A percentile compares a stretch with the other conserved stretches of the same genome.
phyloP scores from a whole-genome alignment of 1,284 basidiomycete genomes.

The Marasmius tenuissimus region DNA sequence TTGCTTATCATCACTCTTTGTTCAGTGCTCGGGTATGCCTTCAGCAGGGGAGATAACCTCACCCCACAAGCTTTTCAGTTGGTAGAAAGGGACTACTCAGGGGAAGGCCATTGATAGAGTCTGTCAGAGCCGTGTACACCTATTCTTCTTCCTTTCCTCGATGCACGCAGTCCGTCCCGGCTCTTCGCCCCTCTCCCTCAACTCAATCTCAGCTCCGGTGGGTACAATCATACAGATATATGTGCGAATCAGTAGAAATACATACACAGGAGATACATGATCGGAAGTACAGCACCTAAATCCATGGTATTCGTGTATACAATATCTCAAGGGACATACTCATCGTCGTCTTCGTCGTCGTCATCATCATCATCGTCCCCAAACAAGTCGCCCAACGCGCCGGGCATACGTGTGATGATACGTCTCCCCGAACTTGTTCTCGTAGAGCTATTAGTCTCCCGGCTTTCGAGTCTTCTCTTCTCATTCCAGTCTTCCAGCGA shows the following conservation, averaged over 20 bases:
- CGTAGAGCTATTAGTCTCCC: conserved; percentile 17
- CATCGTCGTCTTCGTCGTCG: conserved; percentile 10
- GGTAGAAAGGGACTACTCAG: no score
- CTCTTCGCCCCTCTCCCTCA: no score
- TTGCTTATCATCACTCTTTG: no score
- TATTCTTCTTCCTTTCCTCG: no score
- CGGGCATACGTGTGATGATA: conserved; percentile 9
- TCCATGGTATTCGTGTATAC: background rate
- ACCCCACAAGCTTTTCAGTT: no score
- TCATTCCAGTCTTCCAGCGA: conserved; percentile 77
- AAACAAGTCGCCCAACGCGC: conserved; percentile 3
- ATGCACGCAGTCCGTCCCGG: no score
- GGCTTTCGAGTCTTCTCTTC: conserved; percentile 40
- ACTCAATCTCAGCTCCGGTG: no score
- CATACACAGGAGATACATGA: background rate
- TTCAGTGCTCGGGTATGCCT: no score
- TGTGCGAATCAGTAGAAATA: background rate
- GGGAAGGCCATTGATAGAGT: no score
- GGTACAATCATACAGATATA: no score
- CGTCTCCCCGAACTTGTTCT: conserved; percentile 6
- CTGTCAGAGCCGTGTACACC: no score
- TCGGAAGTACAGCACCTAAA: background rate
- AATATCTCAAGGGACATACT: conserved; percentile 1
- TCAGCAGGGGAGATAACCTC: no score
- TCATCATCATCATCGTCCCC: conserved; percentile 7